Evolutionary conservation across 164 flowering plant species (phyloP), one percentile per base, ranked within the genome.

Genomic region (Tetrastigma voinierianum): DNA sequence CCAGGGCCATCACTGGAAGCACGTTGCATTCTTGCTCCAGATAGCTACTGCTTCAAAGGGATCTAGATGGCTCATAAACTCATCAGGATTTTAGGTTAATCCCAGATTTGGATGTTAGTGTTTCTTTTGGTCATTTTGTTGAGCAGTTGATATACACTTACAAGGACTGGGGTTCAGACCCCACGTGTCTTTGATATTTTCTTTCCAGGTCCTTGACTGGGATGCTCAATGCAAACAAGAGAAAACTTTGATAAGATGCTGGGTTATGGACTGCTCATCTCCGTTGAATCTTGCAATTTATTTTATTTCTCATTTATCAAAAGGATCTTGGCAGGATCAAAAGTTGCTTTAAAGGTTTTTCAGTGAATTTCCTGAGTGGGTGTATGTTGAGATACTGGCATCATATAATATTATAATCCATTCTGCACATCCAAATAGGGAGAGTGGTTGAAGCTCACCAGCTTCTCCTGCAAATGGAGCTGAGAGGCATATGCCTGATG

Each of bases 121-220:
- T 23, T 49, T 64, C 79, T 0, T 82, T 72, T 53, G 9, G 66
- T 57, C 72, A 69, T 48, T 82, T 86, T 74, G 61, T 79, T 57
- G 87, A 85, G 58, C 72, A 69, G 68, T 66, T 89, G 62, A 82
- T 85, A 66, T 87, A 85, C 70, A 89, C 91, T 10, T 82, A 85
- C 58, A 89, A 89, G 75, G 84, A 78, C 21, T 89, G 94, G 94
- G 88, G 94, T 55, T 76, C 87, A 43, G 68, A 81, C 66, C 89
- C 91, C 18, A n/a, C 61, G 43, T 61, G 91, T 83, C 4, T 89
- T 89, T 56, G 88, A 87, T 74, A 63, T 89, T 57, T 82, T 83
- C 71, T 86, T 86, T 46, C 84, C 84, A 80, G 71, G 86, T 81
- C 13, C 87, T 88, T 66, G 81, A 67, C 55, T 66, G 85, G 89